Conservation (phyloP, 2,329 filamentous ascomycete genomes). For the Stachybotrys echinatus region DNA sequence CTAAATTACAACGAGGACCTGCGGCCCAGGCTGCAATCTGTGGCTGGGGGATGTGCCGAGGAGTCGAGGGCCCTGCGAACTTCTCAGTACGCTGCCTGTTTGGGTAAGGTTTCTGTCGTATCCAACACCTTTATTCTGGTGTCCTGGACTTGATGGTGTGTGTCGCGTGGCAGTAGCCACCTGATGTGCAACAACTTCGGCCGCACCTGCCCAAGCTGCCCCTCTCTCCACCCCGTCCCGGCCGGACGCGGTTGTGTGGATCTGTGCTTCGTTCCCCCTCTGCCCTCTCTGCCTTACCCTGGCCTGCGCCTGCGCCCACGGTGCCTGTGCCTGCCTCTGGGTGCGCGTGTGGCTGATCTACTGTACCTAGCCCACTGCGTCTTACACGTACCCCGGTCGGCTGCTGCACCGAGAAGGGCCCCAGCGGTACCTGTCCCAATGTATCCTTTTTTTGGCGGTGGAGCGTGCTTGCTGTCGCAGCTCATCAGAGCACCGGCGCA, state of each 20-base stretch:
- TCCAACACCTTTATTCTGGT: not conserved
- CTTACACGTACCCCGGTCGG: not conserved
- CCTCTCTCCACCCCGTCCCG: not conserved
- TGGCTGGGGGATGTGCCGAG: not conserved
- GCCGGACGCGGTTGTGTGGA: slow-evolving; percentile 2
- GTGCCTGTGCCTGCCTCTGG: no score
- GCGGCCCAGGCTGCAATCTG: not conserved
- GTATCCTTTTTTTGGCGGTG: not conserved
- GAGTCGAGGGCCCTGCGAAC: not conserved
- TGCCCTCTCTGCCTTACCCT: not conserved
- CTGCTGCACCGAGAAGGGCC: not conserved
- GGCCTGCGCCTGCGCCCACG: not conserved
- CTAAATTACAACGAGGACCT: slow-evolving; percentile 7
- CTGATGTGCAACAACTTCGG: slow-evolving; percentile 5
- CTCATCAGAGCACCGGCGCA: not conserved
- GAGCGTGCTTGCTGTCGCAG: not conserved
- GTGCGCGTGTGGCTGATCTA: not conserved
- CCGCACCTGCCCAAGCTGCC: not conserved
- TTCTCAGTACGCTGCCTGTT: not conserved
- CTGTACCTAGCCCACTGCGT: not conserved
- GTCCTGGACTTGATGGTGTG: not conserved
- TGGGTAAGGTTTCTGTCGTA: not conserved
- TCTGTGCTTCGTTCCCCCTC: not conserved
- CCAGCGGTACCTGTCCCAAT: not conserved
- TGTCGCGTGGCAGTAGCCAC: slow-evolving; percentile 1